Conservation (phyloP, 78 protist species). For the Dictyostelium firmibasis region DNA sequence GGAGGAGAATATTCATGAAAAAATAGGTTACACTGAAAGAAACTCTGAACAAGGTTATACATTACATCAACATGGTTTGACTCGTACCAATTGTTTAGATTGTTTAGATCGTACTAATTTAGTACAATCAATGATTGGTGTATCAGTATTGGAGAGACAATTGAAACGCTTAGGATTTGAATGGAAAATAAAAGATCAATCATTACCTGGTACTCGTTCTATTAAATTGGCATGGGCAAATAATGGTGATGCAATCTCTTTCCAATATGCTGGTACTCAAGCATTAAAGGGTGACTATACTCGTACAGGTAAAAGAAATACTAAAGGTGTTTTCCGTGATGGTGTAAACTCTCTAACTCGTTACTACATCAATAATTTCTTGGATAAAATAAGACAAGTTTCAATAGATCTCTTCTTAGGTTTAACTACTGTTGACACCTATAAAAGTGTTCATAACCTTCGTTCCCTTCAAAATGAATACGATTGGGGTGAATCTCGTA, state of each 20-base stretch:
- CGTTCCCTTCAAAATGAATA: constrained; percentile 28
- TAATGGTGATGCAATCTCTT: constrained; percentile 90
- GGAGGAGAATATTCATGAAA: neutral
- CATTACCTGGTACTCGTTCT: neutral
- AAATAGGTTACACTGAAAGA: constrained; percentile 26
- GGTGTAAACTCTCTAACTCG: constrained; percentile 87
- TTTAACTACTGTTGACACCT: constrained; percentile 31
- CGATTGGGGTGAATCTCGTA: constrained; percentile 67
- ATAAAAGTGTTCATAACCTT: neutral
- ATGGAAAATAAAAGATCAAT: neutral
- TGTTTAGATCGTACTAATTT: constrained; percentile 97
- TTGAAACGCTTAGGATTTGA: neutral
- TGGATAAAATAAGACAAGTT: constrained; percentile 83
- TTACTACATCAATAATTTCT: constrained; percentile 86
- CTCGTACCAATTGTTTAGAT: constrained; percentile 96
- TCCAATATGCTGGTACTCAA: constrained; percentile 88
- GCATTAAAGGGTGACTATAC: constrained; percentile 91
- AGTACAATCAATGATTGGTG: constrained; percentile 83
- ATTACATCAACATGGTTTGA: constrained; percentile 69
- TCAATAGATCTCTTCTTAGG: constrained; percentile 61
- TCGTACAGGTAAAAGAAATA: constrained; percentile 87
- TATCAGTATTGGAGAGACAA: constrained; percentile 4
- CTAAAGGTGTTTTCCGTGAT: constrained; percentile 80
- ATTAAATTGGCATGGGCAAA: constrained; percentile 90
- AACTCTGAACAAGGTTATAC: neutral